Evolutionary conservation across 305 asterid genomes (phyloP), one percentile per base, ranked within the genome.

Genomic region (Euphrasia arctica): DNA sequence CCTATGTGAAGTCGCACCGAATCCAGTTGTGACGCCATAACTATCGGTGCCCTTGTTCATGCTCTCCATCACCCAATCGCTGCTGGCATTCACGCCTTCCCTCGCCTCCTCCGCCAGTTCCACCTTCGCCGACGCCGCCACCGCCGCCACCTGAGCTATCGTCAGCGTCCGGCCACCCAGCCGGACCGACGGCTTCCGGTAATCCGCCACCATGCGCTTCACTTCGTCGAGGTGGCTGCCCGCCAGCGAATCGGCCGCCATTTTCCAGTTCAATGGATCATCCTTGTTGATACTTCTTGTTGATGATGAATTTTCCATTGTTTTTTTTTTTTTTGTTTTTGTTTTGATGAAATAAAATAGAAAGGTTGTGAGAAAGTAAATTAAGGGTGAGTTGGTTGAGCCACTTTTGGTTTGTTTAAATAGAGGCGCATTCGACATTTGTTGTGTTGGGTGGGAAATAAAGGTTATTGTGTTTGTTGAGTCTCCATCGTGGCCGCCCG

Each of bases 41-140:
- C 85, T 82, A 66, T 85, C 91, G 4, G 80, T 85, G 2, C 88
- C 91, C 7, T 71, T 82, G 4, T 68, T 65, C 86, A 82, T 74
- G 45, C 91, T 83, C 18, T 82, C 85, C 77, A 78, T 72, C 42
- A 85, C 88, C 91, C 91, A 85, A 13, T 82, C 91, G 52, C 88
- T 85, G 56, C 91, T 85, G 14, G 85, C 91, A 72, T 76, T 69
- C 42, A 85, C 91, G 0, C 79, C 72, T 18, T 65, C 80, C 62
- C 86, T 62, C 52, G 88, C 80, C 48, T 65, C 68, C 83, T 80
- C 91, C 63, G 86, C 68, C 13, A 84, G 76, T 54, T 78, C 84
- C 76, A 84, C 91, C 72, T 4, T 64, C 65, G 68, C 80, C 11
- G 42, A 77, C 9, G 52, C 25, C 2, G 86, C 91, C 6, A 82